A percentile compares a stretch with the other conserved stretches of the same genome.
These are phyloP conservation scores for Aspergillus ustus DNA, from an alignment of 2,329 filamentous ascomycete genomes.

Conservation along the genomic window DNA sequence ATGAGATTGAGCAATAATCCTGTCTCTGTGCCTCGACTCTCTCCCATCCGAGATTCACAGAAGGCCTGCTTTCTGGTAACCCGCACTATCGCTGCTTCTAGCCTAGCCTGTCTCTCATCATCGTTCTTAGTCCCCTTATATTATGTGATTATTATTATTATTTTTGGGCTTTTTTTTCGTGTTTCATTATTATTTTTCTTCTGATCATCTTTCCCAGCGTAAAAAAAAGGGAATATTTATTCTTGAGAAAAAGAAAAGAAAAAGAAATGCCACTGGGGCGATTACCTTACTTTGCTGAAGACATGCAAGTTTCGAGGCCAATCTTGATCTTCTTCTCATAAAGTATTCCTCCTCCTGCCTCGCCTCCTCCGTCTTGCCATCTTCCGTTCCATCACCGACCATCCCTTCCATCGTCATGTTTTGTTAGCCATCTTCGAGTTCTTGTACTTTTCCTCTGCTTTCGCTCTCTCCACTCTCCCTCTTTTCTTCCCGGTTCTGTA, in stretches of 20 bases:
- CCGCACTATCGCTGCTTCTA: constrained; percentile 20
- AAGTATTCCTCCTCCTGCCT: constrained; percentile 7
- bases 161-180: constrained; percentile 17
- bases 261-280: not conserved
- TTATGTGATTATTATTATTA: not conserved
- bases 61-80: constrained; percentile 16
- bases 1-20: not conserved
- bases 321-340: constrained; percentile 13
- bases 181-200: constrained; percentile 14
- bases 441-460: constrained; percentile 25
- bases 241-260: constrained; percentile 7
- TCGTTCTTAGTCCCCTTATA: not conserved
- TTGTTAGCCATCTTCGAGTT: not conserved
- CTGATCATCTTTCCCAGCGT: not conserved
- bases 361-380: constrained; percentile 3
- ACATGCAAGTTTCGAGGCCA: constrained; percentile 12
- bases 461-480: constrained; percentile 19
- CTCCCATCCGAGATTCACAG: constrained; percentile 16
- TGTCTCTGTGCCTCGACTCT: constrained; percentile 1
- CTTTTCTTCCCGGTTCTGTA: not conserved
- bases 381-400: constrained; percentile 4
- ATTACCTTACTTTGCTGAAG: constrained; percentile 17
- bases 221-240: constrained; percentile 7
- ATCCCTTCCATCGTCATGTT: constrained; percentile 8
- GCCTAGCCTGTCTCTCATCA: constrained; percentile 17